These are phyloP conservation scores for Fragaria nilgerrensis DNA, from an alignment of 306 rosid genomes.

Conservation along the genomic window DNA sequence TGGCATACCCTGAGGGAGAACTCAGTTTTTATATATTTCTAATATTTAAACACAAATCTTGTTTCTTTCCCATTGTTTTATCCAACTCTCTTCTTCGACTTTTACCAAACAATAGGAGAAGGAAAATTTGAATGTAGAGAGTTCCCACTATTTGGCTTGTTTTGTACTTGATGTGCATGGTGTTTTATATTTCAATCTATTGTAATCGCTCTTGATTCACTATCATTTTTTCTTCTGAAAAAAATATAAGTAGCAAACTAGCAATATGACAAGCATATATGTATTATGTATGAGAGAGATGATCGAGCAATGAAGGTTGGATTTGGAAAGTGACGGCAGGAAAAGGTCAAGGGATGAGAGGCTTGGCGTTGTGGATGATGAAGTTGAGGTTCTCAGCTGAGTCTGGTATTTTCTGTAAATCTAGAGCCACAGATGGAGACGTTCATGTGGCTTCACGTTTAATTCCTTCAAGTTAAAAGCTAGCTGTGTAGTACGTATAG, in stretches of 20 bases:
- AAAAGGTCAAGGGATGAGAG: slow-evolving; percentile 14
- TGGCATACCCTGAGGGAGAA: neutral
- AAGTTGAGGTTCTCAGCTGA: slow-evolving; percentile 21
- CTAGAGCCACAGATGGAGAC: slow-evolving; percentile 27
- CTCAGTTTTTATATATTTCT: neutral
- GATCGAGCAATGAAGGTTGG: slow-evolving; percentile 11
- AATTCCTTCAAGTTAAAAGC: neutral
- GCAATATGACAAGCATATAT: neutral
- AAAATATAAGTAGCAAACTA: neutral
- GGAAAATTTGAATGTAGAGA: neutral
- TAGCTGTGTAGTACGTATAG: neutral
- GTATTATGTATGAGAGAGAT: neutral
- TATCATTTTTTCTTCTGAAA: neutral
- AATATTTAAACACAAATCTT: neutral
- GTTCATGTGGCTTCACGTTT: slow-evolving; percentile 13
- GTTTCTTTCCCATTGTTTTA: neutral
- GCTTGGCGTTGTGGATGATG: slow-evolving; percentile 27
- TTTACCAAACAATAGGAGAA: neutral
- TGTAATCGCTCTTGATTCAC: neutral
- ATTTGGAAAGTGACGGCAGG: slow-evolving; percentile 34
- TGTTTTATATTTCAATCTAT: neutral
- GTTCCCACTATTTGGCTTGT: neutral
- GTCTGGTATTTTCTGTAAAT: neutral
- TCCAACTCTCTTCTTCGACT: neutral
- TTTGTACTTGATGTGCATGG: neutral